These are phyloP conservation scores for Fistulifera solaris DNA, from an alignment of 108 stramenopile species.

Conservation along the genomic window DNA sequence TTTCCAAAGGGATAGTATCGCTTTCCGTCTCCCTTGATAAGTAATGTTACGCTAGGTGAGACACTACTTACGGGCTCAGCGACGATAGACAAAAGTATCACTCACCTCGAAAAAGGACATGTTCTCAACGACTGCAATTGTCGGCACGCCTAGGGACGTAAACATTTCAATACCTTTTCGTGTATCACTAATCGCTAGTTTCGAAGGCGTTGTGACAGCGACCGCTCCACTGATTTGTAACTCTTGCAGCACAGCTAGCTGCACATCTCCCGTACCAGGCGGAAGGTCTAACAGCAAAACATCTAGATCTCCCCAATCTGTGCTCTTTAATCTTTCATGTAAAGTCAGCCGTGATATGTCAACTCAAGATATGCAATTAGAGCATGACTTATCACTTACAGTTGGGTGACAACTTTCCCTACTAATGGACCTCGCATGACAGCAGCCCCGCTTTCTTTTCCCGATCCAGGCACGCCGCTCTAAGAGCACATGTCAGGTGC, in stretches of 20 bases:
- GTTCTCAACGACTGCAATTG: slow-evolving; percentile 96
- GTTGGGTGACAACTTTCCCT: slow-evolving; percentile 85
- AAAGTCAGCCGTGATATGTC: slow-evolving; percentile 1
- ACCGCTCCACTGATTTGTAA: slow-evolving; percentile 93
- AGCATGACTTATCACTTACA: slow-evolving; percentile 24
- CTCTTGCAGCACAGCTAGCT: slow-evolving; percentile 92
- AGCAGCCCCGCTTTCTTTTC: slow-evolving; percentile 52
- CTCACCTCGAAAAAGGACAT: slow-evolving; percentile 88
- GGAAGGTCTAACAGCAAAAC: slow-evolving; percentile 96
- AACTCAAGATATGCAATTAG: background rate
- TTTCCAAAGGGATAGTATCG: slow-evolving; percentile 84
- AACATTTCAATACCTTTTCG: slow-evolving; percentile 97
- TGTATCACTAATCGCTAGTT: slow-evolving; percentile 89
- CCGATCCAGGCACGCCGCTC: slow-evolving; percentile 86
- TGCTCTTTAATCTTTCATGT: slow-evolving; percentile 61
- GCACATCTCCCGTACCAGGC: slow-evolving; percentile 98
- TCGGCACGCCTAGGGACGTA: slow-evolving; percentile 83
- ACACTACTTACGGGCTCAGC: background rate
- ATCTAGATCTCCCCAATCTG: slow-evolving; percentile 98
- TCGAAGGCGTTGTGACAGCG: slow-evolving; percentile 96
- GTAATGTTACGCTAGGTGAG: too few relatives aligned
- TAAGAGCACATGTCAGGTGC: background rate
- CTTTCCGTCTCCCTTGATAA: slow-evolving; percentile 64
- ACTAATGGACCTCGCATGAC: slow-evolving; percentile 88
- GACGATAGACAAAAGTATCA: background rate